phyloP scores from a whole-genome alignment of 495 filamentous ascomycete genomes.

The Aspergillus heteromorphus region DNA sequence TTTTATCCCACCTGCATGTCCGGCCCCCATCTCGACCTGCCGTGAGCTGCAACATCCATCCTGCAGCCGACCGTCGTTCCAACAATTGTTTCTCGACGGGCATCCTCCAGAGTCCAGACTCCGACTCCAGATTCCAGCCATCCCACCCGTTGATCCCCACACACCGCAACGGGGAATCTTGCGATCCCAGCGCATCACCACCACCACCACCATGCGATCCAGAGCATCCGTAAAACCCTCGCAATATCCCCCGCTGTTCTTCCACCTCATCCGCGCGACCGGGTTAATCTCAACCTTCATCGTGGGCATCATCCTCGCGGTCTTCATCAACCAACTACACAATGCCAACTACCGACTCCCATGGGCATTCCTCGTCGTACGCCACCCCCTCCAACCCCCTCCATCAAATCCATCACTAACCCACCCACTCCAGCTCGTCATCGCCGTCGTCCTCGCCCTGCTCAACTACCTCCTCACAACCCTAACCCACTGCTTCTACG shows the following conservation, averaged over 20 bases:
- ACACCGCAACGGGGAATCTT: background rate
- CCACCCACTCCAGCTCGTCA: constrained; percentile 42
- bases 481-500: constrained; percentile 50
- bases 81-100: background rate
- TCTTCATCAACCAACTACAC: constrained; percentile 58
- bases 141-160: background rate
- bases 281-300: constrained; percentile 51
- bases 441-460: constrained; percentile 51
- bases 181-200: background rate
- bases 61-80: background rate
- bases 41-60: background rate
- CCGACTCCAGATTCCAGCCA: background rate
- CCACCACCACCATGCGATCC: constrained; percentile 24
- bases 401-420: background rate
- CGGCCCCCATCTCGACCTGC: background rate
- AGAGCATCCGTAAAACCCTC: constrained; percentile 43
- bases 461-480: constrained; percentile 48
- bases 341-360: constrained; percentile 50
- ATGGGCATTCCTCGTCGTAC: constrained; percentile 61
- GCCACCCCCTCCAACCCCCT: constrained; percentile 10
- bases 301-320: constrained; percentile 52
- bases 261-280: constrained; percentile 49
- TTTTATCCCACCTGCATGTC: background rate
- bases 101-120: too few species aligned
- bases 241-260: constrained; percentile 52